Percentiles rank a stretch among this genome's conserved stretches.
Conservation (phyloP, 805 yeast species). For the Lipomyces yamanashiensis region DNA sequence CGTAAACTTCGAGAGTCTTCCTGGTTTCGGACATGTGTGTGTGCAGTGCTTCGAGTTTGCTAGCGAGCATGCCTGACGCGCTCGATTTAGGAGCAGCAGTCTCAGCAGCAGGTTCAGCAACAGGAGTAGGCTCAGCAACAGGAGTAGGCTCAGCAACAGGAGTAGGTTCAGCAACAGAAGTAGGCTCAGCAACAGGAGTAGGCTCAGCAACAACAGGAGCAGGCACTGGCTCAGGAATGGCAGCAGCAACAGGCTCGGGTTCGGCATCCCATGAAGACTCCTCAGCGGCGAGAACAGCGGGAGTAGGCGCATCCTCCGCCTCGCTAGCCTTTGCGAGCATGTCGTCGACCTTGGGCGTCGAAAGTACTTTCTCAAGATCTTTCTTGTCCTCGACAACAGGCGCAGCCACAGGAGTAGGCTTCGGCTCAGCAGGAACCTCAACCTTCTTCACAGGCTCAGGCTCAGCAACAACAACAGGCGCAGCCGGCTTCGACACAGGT, state of each 20-base stretch:
- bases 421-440: slow-evolving; percentile 21
- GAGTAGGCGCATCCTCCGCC: slow-evolving; percentile 46
- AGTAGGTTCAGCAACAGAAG: slow-evolving; percentile 9
- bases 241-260: slow-evolving; percentile 16
- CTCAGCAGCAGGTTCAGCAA: slow-evolving; percentile 22
- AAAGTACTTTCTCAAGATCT: slow-evolving; percentile 55
- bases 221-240: slow-evolving; percentile 23
- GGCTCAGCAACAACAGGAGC: slow-evolving; percentile 8
- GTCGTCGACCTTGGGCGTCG: slow-evolving; percentile 53
- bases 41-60: slow-evolving; percentile 30
- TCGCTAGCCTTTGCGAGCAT: slow-evolving; percentile 55
- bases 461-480: slow-evolving; percentile 26
- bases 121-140: slow-evolving; percentile 22
- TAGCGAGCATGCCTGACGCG: slow-evolving; percentile 16
- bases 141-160: slow-evolving; percentile 10
- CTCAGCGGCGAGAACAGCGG: slow-evolving; percentile 36
- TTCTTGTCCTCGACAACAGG: slow-evolving; percentile 43
- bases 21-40: slow-evolving; percentile 15
- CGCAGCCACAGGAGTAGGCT: slow-evolving; percentile 28
- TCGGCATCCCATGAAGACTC: slow-evolving; percentile 49
- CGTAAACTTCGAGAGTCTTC: slow-evolving; percentile 21
- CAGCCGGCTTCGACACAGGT: slow-evolving; percentile 23
- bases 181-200: slow-evolving; percentile 12
- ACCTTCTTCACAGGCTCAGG: slow-evolving; percentile 32
- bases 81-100: slow-evolving; percentile 20